Conservation (phyloP, 768 basidiomycete genomes). For the Psilocybe cubensis region DNA sequence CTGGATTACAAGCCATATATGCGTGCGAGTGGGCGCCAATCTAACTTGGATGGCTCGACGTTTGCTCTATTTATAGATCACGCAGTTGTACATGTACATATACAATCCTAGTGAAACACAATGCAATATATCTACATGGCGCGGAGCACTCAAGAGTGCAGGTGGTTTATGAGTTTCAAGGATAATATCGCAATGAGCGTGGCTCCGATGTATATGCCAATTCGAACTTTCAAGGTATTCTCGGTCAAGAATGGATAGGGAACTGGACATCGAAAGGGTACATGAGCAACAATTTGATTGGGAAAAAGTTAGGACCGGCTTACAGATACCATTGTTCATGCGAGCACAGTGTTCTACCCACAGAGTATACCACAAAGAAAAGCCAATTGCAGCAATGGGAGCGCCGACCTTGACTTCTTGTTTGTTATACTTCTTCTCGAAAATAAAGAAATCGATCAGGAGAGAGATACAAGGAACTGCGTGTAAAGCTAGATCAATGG, state of each 20-base stretch:
- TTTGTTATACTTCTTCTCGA: slow-evolving; percentile 59
- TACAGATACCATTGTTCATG: slow-evolving; percentile 69
- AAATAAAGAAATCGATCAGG: slow-evolving; percentile 67
- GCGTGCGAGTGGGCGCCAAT: no score
- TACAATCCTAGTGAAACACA: no score
- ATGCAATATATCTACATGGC: no score
- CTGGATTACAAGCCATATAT: no score
- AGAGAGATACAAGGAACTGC: slow-evolving; percentile 61
- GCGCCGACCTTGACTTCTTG: slow-evolving; percentile 29
- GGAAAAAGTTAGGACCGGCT: slow-evolving; percentile 28
- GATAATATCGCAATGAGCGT: slow-evolving; percentile 54
- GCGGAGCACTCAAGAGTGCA: slow-evolving; percentile 50
- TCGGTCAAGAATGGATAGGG: slow-evolving; percentile 85
- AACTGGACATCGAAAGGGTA: slow-evolving; percentile 42
- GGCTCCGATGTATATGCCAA: slow-evolving; percentile 62
- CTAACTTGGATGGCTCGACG: no score
- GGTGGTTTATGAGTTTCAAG: slow-evolving; percentile 60
- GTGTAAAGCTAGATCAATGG: slow-evolving; percentile 68
- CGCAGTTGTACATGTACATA: no score
- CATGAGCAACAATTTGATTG: background rate
- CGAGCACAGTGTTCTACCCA: slow-evolving; percentile 73
- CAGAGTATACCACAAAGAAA: slow-evolving; percentile 51
- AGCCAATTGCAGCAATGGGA: slow-evolving; percentile 30
- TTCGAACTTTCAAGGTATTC: slow-evolving; percentile 51
- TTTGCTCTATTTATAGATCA: no score